Conservation (phyloP, 2,329 filamentous ascomycete genomes). For the Thelonectria olida region DNA sequence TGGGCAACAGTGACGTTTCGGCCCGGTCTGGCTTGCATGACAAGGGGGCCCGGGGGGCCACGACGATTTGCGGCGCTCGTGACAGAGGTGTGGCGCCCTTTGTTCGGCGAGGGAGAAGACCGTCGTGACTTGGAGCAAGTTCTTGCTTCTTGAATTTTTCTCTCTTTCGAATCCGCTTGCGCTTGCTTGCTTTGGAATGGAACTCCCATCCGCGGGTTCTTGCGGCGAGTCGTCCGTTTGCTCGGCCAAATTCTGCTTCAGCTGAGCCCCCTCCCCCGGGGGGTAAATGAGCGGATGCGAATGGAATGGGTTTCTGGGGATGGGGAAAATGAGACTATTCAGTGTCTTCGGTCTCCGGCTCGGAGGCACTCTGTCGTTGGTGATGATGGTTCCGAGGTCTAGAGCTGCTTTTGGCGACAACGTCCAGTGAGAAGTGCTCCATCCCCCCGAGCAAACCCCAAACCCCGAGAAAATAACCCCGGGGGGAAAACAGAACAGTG, state of each 20-base stretch:
- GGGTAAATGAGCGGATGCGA: neutral
- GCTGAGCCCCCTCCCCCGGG: neutral
- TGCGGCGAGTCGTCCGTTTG: neutral
- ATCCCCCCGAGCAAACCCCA: too few species aligned
- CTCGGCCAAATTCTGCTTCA: constrained; percentile 17
- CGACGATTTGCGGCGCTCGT: constrained; percentile 30
- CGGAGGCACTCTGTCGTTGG: constrained; percentile 27
- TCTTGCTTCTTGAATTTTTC: too few species aligned
- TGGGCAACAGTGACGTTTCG: constrained; percentile 36
- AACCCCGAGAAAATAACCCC: constrained; percentile 19
- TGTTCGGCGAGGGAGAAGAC: neutral
- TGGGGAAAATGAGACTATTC: constrained; percentile 15
- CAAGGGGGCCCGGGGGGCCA: constrained; percentile 3
- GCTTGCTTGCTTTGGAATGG: too few species aligned
- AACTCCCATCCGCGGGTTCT: too few species aligned
- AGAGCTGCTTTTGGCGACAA: constrained; percentile 7
- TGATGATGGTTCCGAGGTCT: constrained; percentile 1
- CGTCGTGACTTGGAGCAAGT: neutral
- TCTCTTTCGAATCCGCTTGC: too few species aligned
- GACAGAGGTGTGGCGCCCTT: constrained; percentile 25
- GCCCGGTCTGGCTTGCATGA: constrained; percentile 38
- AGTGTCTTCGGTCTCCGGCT: constrained; percentile 33
- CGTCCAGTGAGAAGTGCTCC: too few species aligned
- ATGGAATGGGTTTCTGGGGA: neutral
- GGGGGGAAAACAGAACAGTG: too few species aligned